These are phyloP conservation scores for Daldinia grandis DNA, from an alignment of 495 filamentous ascomycete genomes.

Conservation along the genomic window DNA sequence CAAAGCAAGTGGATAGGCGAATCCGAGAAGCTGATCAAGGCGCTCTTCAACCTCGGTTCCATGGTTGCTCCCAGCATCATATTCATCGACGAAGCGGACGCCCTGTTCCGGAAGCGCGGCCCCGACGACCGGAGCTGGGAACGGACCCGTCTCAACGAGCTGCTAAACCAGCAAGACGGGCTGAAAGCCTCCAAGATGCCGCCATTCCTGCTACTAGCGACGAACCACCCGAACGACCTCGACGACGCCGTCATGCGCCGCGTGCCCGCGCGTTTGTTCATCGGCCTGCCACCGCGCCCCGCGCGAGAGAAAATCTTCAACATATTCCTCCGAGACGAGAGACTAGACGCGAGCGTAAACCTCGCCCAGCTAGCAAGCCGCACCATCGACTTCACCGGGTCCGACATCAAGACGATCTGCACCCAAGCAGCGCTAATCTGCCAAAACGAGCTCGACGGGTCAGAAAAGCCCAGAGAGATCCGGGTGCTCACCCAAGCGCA, in stretches of 20 bases:
- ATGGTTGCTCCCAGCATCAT: slow-evolving; percentile 34
- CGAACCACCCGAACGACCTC: slow-evolving; percentile 39
- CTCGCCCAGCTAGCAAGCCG: not conserved
- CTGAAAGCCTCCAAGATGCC: not conserved
- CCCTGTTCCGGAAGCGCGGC: slow-evolving; percentile 24
- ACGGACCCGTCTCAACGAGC: slow-evolving; percentile 25
- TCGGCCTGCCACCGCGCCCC: not conserved
- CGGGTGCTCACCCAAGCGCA: not conserved
- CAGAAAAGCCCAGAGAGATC: not conserved
- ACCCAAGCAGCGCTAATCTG: not conserved
- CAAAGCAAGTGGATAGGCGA: slow-evolving; percentile 22
- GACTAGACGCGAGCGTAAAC: not conserved
- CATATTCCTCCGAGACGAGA: not conserved
- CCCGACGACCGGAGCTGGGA: slow-evolving; percentile 4
- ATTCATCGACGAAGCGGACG: slow-evolving; percentile 44
- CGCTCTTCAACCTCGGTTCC: slow-evolving; percentile 24
- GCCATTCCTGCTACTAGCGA: slow-evolving; percentile 33
- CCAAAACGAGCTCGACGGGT: not conserved
- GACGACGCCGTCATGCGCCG: slow-evolving; percentile 30
- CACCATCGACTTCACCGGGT: not conserved
- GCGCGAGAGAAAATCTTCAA: not conserved
- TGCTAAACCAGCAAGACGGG: slow-evolving; percentile 31
- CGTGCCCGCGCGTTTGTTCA: slow-evolving; percentile 13
- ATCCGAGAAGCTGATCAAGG: slow-evolving; percentile 33
- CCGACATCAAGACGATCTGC: not conserved